Percentiles rank a stretch among this genome's conserved stretches.
phyloP scores from a whole-genome alignment of 805 yeast species.

The Wickerhamiella azymoides region DNA sequence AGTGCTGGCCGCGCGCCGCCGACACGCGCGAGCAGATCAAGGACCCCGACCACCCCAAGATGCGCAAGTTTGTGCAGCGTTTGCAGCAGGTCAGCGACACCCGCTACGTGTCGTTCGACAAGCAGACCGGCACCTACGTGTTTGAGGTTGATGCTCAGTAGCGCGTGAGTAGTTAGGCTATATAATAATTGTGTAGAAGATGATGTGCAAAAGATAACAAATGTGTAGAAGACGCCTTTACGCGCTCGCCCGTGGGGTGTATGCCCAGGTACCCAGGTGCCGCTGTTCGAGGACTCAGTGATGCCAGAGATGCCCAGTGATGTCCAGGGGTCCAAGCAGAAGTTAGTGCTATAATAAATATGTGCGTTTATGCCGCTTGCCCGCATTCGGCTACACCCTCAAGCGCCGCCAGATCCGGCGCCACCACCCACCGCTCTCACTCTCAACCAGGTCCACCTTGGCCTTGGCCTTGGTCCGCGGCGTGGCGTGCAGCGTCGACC shows the following conservation, averaged over 20 bases:
- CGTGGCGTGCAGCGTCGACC: conserved; percentile 1
- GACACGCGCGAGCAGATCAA: conserved; percentile 59
- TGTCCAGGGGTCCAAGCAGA: too few species aligned
- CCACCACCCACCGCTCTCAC: not conserved
- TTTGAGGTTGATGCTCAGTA: conserved; percentile 15
- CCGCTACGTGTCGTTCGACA: conserved; percentile 63
- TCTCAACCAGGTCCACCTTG: not conserved
- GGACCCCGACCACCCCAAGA: conserved; percentile 69
- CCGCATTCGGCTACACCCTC: too few species aligned
- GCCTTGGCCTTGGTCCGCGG: not conserved
- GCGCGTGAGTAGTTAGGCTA: too few species aligned
- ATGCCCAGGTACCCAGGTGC: too few species aligned
- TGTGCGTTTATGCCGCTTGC: not conserved
- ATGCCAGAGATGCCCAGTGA: too few species aligned
- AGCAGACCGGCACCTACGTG: conserved; percentile 38
- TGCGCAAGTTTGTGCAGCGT: conserved; percentile 43
- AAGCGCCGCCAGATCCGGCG: not conserved
- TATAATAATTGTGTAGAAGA: too few species aligned
- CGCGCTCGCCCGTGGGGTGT: too few species aligned
- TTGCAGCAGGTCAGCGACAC: conserved; percentile 42
- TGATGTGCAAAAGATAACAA: too few species aligned
- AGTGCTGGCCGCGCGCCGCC: conserved; percentile 67
- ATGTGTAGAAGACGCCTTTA: not conserved
- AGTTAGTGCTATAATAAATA: not conserved
- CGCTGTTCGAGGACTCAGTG: too few species aligned